These are phyloP conservation scores for Solanum corneliomulleri DNA, from an alignment of 257 asterid species.

Conservation along the genomic window DNA sequence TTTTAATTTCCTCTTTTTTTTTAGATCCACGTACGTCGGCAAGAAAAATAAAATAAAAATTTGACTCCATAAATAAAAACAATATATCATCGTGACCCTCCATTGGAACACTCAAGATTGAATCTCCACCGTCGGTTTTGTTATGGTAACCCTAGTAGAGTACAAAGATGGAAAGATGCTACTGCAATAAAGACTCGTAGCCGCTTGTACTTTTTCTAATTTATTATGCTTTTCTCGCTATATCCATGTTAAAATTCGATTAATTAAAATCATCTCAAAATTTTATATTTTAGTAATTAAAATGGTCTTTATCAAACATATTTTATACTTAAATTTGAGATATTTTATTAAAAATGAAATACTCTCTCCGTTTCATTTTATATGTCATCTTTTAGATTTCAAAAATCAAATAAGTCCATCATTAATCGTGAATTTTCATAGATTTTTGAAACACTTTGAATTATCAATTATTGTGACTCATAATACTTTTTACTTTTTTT, in stretches of 20 bases:
- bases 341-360: too few relatives aligned
- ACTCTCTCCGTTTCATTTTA: too few relatives aligned
- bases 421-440: too few relatives aligned
- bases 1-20: neutral
- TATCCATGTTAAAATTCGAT: accelerated
- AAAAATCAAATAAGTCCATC: too few relatives aligned
- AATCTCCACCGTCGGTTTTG: neutral
- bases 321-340: neutral
- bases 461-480: too few relatives aligned
- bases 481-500: too few relatives aligned
- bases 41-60: neutral
- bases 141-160: neutral
- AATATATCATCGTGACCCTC: neutral
- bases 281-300: too few relatives aligned
- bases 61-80: neutral
- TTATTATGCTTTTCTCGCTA: neutral
- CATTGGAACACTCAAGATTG: neutral
- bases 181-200: neutral
- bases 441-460: too few relatives aligned
- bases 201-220: neutral
- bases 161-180: neutral
- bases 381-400: too few relatives aligned
- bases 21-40: neutral
- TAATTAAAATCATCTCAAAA: neutral
- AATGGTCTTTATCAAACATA: too few relatives aligned